Conservation (phyloP, 208 protist genomes). For the Vickermania spadyakhi region DNA sequence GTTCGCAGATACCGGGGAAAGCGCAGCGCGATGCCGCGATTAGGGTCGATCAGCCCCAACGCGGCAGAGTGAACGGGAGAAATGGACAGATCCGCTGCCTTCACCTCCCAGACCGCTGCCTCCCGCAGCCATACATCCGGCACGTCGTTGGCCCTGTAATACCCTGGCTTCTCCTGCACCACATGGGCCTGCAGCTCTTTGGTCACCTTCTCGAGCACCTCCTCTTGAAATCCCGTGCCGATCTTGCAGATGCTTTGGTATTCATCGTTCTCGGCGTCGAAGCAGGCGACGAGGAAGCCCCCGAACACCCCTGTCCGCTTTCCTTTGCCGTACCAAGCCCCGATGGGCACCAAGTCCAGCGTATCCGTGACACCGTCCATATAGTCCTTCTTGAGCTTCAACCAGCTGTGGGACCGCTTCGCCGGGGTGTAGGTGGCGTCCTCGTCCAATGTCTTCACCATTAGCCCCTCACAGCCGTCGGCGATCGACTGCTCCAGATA, state of each 20-base stretch:
- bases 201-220: slow-evolving; percentile 78
- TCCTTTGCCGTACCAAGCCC: slow-evolving; percentile 96
- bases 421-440: slow-evolving; percentile 94
- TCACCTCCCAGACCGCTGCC: slow-evolving; percentile 97
- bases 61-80: slow-evolving; percentile 95
- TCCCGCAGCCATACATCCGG: slow-evolving; percentile 97
- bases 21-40: slow-evolving; percentile 96
- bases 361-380: slow-evolving; percentile 96
- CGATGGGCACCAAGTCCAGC: slow-evolving; percentile 99
- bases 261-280: slow-evolving; percentile 94
- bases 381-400: slow-evolving; percentile 99
- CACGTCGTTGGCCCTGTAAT: slow-evolving; percentile 66
- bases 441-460: slow-evolving; percentile 97
- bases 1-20: slow-evolving; percentile 98
- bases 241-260: slow-evolving; percentile 98
- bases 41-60: slow-evolving; percentile 74
- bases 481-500: slow-evolving; percentile 94
- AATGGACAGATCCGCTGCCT: slow-evolving; percentile 97
- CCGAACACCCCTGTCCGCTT: slow-evolving; percentile 97
- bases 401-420: slow-evolving; percentile 95
- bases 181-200: slow-evolving; percentile 44
- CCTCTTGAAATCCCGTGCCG: slow-evolving; percentile 96
- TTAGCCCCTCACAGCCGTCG: slow-evolving; percentile 94
- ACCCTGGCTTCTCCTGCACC: slow-evolving; percentile 49
- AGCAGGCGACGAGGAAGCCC: slow-evolving; percentile 97